These are phyloP conservation scores for Nigrospora oryzae DNA, from an alignment of 2,329 filamentous ascomycete genomes.

Conservation along the genomic window DNA sequence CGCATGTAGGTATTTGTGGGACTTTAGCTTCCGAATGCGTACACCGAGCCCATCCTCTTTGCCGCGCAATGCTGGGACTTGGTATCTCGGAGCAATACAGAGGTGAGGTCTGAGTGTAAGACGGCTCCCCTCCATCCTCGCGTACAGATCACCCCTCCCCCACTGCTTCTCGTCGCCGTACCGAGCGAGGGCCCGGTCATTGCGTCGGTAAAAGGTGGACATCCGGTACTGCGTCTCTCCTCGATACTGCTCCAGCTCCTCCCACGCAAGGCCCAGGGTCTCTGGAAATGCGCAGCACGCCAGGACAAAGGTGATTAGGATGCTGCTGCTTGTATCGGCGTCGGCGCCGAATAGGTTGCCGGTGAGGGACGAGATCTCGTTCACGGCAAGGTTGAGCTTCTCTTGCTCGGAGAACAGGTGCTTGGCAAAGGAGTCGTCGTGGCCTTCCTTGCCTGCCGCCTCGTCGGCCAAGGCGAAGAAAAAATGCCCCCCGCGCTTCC, in stretches of 20 bases:
- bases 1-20: no score
- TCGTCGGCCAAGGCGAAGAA: slow-evolving; percentile 44
- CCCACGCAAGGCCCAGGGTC: slow-evolving; percentile 36
- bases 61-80: no score
- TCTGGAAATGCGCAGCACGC: slow-evolving; percentile 41
- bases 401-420: slow-evolving; percentile 36
- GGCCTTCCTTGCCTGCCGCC: slow-evolving; percentile 27
- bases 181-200: slow-evolving; percentile 4
- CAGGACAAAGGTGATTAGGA: slow-evolving; percentile 37
- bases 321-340: slow-evolving; percentile 38
- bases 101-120: no score
- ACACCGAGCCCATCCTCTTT: no score
- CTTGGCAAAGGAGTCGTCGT: slow-evolving; percentile 32
- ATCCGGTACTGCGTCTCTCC: slow-evolving; percentile 50
- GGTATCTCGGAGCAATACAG: no score
- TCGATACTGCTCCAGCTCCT: slow-evolving; percentile 42
- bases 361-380: slow-evolving; percentile 36
- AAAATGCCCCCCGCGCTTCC: slow-evolving; percentile 37
- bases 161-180: no score
- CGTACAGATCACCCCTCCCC: no score
- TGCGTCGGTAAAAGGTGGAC: slow-evolving; percentile 39
- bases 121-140: no score
- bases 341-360: slow-evolving; percentile 40
- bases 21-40: no score
- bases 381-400: slow-evolving; percentile 33